Evolutionary conservation across 2,329 filamentous ascomycete species (phyloP), one percentile per base, ranked within the genome.

Genomic region (Colletotrichum navitas): DNA sequence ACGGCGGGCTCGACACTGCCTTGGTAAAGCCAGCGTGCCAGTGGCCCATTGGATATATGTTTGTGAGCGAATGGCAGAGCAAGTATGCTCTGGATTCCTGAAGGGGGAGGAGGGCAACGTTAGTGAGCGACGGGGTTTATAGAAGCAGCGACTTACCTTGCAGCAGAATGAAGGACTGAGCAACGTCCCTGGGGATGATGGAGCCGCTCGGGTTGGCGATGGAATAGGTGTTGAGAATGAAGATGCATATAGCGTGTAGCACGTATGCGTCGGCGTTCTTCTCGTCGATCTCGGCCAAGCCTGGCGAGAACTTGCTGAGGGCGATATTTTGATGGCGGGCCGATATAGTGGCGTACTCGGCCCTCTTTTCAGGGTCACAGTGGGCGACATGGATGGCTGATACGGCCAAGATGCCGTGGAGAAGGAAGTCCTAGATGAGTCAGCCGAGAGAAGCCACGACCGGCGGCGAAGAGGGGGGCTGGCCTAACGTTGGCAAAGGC

Each of bases 181-280:
- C 74, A 16, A 75, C 54, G 54, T 75, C 74, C 61, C 55, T 67
- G 8, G 72, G 51, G 21, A 47, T 63, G 32, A 74, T 65, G 36
- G 61, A 59, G 2, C 65, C 55, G 4, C 60, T 56, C 3, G 63
- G 71, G 32, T 67, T 62, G n/a, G 72, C 64, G 29, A 75, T 73
- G 29, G 68, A 73, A 59, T 71, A 74, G n/a, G 73, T 70, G 43
- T 71, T 75, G n/a, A 74, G 45, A 1, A 75, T 56, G n/a, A 75
- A 75, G 29, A 75, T 75, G 52, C 68, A 67, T n/a, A 71, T 68
- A 34, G 74, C 74, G 29, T 75, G 72, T 7, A 75, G 65, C n/a
- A 75, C 74, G 43, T 73, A 75, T 18, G 74, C 73, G 34, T 75
- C 74, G 54, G 72, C 73, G 21, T 70, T 74, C 29, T 61, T 70